phyloP scores from a whole-genome alignment of 495 filamentous ascomycete species.

The Penicillium dipodomyicola region DNA sequence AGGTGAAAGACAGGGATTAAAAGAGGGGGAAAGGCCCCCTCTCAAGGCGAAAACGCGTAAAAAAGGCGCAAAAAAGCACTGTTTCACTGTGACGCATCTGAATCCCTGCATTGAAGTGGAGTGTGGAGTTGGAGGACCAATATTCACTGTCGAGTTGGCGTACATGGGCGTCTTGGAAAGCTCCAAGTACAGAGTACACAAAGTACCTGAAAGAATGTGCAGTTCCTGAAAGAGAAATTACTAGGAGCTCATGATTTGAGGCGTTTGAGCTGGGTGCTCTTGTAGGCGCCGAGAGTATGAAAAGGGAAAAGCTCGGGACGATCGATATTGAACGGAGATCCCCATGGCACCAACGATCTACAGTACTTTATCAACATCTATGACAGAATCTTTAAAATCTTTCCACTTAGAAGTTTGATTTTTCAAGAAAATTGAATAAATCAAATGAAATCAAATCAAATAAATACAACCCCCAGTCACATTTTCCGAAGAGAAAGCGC shows the following conservation, averaged over 20 bases:
- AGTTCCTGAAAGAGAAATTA: not conserved
- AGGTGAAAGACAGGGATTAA: constrained; percentile 23
- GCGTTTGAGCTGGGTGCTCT: not conserved
- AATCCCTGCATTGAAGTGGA: constrained; percentile 29
- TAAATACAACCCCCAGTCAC: not conserved
- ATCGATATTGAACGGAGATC: constrained; percentile 1
- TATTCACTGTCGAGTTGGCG: not conserved
- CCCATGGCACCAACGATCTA: not conserved
- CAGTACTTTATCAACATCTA: not conserved
- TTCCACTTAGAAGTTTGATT: not conserved
- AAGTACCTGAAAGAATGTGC: not conserved
- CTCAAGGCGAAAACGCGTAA: constrained; percentile 12
- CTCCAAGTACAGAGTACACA: not conserved
- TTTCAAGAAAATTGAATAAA: not conserved
- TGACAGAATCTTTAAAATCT: no score
- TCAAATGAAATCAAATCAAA: not conserved
- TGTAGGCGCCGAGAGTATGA: constrained; percentile 1
- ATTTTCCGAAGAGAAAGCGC: not conserved
- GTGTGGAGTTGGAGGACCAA: constrained; percentile 20
- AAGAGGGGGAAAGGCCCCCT: constrained; percentile 24
- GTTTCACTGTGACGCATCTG: constrained; percentile 25
- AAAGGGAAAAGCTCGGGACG: constrained; percentile 19
- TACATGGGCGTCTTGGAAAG: not conserved
- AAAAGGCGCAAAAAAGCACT: constrained; percentile 11
- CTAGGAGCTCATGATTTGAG: not conserved